A percentile compares a stretch with the other conserved stretches of the same genome.
Evolutionary conservation across 1,284 basidiomycete species (phyloP).

Genomic region (Leccinum fallax): DNA sequence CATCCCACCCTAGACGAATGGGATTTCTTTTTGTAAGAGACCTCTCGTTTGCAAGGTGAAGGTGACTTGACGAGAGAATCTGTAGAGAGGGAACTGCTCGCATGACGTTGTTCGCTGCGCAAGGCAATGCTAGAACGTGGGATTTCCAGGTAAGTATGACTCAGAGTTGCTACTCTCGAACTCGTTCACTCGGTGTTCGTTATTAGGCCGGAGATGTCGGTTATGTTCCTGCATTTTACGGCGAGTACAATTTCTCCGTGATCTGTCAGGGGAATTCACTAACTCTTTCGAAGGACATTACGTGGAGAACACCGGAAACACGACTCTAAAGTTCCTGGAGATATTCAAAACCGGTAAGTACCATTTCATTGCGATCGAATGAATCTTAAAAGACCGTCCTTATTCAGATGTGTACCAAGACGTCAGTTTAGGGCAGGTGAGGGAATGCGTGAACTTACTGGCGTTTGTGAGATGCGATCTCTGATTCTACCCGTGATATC

Average conservation of each 20-base stretch:
- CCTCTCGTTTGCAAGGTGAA: background rate
- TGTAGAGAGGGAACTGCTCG: conserved; percentile 49
- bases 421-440: conserved; percentile 59
- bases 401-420: conserved; percentile 49
- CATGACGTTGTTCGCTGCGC: conserved; percentile 42
- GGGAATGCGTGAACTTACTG: conserved; percentile 41
- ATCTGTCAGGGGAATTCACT: background rate
- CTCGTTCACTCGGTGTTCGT: background rate
- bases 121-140: conserved; percentile 42
- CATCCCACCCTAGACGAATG: conserved; percentile 48
- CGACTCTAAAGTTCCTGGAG: conserved; percentile 57
- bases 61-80: background rate
- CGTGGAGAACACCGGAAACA: conserved; percentile 65
- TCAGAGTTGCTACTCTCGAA: background rate
- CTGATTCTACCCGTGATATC: background rate
- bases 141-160: conserved; percentile 38
- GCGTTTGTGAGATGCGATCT: background rate
- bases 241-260: conserved; percentile 24
- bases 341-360: conserved; percentile 54
- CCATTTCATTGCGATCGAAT: background rate
- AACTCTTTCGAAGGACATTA: conserved; percentile 50
- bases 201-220: conserved; percentile 59
- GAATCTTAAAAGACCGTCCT: background rate
- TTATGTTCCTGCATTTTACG: conserved; percentile 51
- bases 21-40: conserved; percentile 33